Evolutionary conservation across 1,284 basidiomycete species (phyloP), one percentile per base, ranked within the genome.

Genomic region (Prillingera fragicola): DNA sequence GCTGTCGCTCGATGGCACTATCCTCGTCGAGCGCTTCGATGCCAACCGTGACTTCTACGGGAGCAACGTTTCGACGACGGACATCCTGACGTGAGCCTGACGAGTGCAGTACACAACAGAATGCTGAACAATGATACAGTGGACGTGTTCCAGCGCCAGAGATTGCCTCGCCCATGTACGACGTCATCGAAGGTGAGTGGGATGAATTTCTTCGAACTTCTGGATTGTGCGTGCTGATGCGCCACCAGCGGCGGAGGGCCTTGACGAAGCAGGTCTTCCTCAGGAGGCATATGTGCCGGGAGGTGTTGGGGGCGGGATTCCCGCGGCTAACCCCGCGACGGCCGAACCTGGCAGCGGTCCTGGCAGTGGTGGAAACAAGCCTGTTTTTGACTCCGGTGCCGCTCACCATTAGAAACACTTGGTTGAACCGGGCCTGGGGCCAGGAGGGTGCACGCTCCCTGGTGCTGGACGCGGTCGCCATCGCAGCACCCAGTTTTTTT

Each of bases 31-130:
- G 71, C 81, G 94, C 59, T 92, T 89, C 67, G 91, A 96, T 65
- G 84, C 90, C 43, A 92, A 92, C 67, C 80, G 83, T 42, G 88
- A 91, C 23, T 98, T 97, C 73, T 98, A 98, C 62, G 95, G 94
- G 9, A 90, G 88, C 14, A 76, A 82, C 10, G 83, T 98, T 18
- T 87, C 92, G 1, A 87, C 89, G 0, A 78, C 80, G 36, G 90
- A 95, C 67, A 88, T 98, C 54, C 80, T 97, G 18, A 79, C 56
- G 65, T 67, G 50, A 50, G 65, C 9, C 41, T 47, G 22, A 51
- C 41, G 8, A 9, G 8, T 8, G 5, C 21, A 51, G 50, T 34
- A 45, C 3, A 17, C 7, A 7, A 15, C 7, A n/a, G 29, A 31
- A 17, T 17, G 18, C n/a, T 31, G n/a, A 31, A 31, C 29, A 13